phyloP scores from a whole-genome alignment of 257 asterid genomes.

The Mentha longifolia region DNA sequence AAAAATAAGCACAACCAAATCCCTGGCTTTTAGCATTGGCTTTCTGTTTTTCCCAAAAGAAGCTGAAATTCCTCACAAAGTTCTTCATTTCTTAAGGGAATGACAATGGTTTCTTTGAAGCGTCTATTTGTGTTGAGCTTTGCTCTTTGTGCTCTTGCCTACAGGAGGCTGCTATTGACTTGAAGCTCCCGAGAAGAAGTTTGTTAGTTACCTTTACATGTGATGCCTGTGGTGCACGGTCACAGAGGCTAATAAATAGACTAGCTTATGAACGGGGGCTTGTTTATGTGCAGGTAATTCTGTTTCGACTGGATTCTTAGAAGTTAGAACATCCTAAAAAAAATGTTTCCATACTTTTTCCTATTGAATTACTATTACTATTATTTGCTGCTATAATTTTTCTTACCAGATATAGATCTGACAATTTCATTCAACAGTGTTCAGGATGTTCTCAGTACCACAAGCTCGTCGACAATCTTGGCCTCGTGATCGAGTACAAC shows the following conservation, averaged over 20 bases:
- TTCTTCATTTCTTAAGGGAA: neutral
- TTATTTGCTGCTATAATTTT: constrained; percentile 8
- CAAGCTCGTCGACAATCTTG: constrained; percentile 94
- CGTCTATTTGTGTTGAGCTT: constrained; percentile 13
- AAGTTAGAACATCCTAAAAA: constrained; percentile 13
- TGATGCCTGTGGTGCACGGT: constrained; percentile 65
- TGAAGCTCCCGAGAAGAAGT: constrained; percentile 90
- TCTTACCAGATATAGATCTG: neutral
- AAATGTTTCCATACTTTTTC: neutral
- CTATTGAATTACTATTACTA: neutral
- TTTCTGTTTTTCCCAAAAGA: neutral
- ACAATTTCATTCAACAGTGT: constrained; percentile 60
- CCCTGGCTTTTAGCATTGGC: neutral
- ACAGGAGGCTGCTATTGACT: constrained; percentile 65
- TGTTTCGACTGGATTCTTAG: constrained; percentile 4
- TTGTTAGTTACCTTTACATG: constrained; percentile 79
- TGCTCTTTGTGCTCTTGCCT: constrained; percentile 37
- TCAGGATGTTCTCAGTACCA: constrained; percentile 88
- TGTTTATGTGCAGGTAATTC: constrained; percentile 82
- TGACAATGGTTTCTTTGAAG: neutral
- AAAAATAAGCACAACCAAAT: neutral
- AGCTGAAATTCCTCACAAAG: neutral
- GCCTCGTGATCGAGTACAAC: constrained; percentile 80
- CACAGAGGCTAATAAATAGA: constrained; percentile 78
- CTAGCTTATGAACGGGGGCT: constrained; percentile 94